These are phyloP conservation scores for Saposhnikovia divaricata DNA, from an alignment of 129 eudicot genomes.

Conservation along the genomic window DNA sequence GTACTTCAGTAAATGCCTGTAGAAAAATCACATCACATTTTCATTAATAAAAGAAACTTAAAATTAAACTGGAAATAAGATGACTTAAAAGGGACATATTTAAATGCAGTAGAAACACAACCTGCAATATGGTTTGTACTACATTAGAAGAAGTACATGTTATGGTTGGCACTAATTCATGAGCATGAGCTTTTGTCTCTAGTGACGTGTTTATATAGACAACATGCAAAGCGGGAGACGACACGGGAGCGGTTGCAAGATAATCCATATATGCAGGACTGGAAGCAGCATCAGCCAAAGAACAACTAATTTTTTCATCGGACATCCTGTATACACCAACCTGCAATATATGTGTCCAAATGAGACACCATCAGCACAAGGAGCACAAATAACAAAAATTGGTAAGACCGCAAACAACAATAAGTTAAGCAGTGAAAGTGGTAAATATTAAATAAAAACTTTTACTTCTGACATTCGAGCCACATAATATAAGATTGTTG, in stretches of 20 bases:
- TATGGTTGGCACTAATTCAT: conserved; percentile 89
- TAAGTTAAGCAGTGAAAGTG: background rate
- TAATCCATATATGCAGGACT: conserved; percentile 81
- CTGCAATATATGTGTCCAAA: conserved; percentile 29
- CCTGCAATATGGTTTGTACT: conserved; percentile 97
- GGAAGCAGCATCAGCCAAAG: conserved; percentile 95
- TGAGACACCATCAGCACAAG: background rate
- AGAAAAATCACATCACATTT: conserved; percentile 1
- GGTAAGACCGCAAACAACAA: background rate
- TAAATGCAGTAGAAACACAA: conserved; percentile 18
- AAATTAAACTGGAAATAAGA: background rate
- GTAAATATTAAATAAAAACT: background rate
- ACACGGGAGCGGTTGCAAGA: conserved; percentile 61
- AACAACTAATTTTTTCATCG: conserved; percentile 81
- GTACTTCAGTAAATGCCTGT: conserved; percentile 88
- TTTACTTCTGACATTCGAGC: background rate
- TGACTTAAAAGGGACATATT: background rate
- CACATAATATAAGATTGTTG: background rate
- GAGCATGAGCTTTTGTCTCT: conserved; percentile 92
- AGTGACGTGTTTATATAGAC: conserved; percentile 87
- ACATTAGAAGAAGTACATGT: conserved; percentile 98
- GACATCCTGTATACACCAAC: conserved; percentile 99
- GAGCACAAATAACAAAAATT: background rate
- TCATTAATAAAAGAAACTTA: conserved; percentile 8
- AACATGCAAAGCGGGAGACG: conserved; percentile 89